Conservation (phyloP, 1,284 basidiomycete genomes). For the Jaminaea rosea region DNA sequence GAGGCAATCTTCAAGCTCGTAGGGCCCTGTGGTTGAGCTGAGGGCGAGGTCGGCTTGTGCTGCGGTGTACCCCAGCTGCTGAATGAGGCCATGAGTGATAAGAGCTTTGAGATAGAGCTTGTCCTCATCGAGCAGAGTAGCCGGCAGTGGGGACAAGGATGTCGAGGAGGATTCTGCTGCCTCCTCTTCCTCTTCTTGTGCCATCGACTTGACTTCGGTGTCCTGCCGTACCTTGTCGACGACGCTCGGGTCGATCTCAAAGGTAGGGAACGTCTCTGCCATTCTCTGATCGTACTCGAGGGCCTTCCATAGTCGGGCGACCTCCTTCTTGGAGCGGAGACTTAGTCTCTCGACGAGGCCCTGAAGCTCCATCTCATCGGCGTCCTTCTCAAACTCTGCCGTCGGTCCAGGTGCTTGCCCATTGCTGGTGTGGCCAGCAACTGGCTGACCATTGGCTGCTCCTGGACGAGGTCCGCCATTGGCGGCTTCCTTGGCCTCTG, state of each 20-base stretch:
- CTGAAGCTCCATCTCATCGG: conserved; percentile 42
- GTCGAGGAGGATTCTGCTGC: too few species aligned
- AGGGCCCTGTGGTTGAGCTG: conserved; percentile 51
- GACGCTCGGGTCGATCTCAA: conserved; percentile 66
- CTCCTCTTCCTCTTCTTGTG: too few species aligned
- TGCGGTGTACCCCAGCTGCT: conserved; percentile 70
- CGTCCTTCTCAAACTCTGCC: conserved; percentile 3
- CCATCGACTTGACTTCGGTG: too few species aligned
- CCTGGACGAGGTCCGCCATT: too few species aligned
- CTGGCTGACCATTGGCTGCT: too few species aligned
- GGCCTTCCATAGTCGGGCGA: conserved; percentile 59
- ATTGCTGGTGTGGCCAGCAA: too few species aligned
- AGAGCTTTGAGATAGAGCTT: conserved; percentile 65
- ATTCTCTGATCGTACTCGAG: conserved; percentile 76
- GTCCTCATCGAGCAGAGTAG: conserved; percentile 9
- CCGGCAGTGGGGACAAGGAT: neutral
- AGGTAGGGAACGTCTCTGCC: conserved; percentile 58
- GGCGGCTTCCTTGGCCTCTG: too few species aligned
- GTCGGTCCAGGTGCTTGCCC: too few species aligned
- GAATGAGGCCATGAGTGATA: conserved; percentile 71
- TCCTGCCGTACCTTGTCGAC: too few species aligned
- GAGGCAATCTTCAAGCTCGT: conserved; percentile 80
- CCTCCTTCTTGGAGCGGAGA: conserved; percentile 81
- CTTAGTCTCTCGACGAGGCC: conserved; percentile 62
- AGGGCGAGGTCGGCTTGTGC: conserved; percentile 64